Conservation (phyloP, 1,284 basidiomycete genomes). For the Ceratobasidium sp. region DNA sequence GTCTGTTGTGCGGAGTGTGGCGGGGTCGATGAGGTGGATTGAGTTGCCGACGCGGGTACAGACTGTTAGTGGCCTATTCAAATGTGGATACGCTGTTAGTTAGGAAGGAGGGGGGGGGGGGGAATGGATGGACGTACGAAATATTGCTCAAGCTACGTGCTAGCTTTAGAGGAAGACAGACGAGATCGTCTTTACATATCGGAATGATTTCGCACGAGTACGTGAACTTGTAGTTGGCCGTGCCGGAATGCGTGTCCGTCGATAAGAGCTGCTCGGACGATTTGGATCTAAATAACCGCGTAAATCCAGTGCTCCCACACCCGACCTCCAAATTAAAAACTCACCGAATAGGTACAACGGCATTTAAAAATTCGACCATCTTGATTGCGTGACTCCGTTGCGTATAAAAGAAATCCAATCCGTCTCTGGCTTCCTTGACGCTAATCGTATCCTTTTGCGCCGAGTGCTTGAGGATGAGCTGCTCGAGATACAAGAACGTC, state of each 20-base stretch:
- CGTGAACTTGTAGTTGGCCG: conserved; percentile 97
- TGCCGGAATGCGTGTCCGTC: conserved; percentile 90
- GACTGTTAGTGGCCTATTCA: conserved; percentile 78
- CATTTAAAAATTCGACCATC: conserved; percentile 95
- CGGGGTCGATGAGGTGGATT: conserved; percentile 90
- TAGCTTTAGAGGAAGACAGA: conserved; percentile 87
- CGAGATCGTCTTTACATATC: conserved; percentile 97
- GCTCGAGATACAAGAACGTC: conserved; percentile 98
- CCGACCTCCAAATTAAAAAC: conserved; percentile 54
- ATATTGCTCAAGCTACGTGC: conserved; percentile 91
- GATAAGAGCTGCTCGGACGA: conserved; percentile 94
- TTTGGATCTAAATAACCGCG: conserved; percentile 73
- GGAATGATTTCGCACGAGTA: conserved; percentile 98
- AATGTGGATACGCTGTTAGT: not conserved
- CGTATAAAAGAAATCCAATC: conserved; percentile 97
- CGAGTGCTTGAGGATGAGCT: conserved; percentile 96
- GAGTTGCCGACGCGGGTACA: conserved; percentile 94
- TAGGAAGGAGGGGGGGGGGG: not conserved
- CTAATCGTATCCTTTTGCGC: conserved; percentile 97
- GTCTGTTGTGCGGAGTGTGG: conserved; percentile 88
- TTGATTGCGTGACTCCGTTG: conserved; percentile 92
- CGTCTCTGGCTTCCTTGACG: conserved; percentile 93
- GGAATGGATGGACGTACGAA: conserved; percentile 57
- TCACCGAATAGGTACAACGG: conserved; percentile 90
- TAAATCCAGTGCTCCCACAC: not conserved